These are phyloP conservation scores for Microglena sp. DNA, from an alignment of 139 green algal genomes.

Conservation along the genomic window DNA sequence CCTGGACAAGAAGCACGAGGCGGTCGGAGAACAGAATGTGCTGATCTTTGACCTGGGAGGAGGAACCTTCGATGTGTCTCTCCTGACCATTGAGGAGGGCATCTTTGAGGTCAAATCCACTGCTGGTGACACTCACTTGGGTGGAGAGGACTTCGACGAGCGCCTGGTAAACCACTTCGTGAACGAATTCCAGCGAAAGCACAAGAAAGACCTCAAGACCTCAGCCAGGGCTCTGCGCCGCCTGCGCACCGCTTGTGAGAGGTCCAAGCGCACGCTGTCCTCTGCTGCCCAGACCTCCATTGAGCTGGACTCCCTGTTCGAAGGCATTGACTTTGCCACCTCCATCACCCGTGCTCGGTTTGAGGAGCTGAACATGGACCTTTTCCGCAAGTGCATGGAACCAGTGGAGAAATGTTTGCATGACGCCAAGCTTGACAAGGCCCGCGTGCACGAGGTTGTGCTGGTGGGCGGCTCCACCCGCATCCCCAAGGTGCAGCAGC, in stretches of 20 bases:
- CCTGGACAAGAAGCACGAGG: conserved; percentile 65
- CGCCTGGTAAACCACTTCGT: conserved; percentile 86
- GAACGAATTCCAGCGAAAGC: conserved; percentile 98
- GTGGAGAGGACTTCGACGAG: conserved; percentile 98
- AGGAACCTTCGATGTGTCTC: conserved; percentile 97
- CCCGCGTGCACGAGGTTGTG: conserved; percentile 81
- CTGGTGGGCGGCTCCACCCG: conserved; percentile 92
- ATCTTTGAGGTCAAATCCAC: conserved; percentile 99
- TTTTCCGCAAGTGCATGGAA: conserved; percentile 99
- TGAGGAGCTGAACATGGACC: conserved; percentile 98
- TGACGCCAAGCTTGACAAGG: conserved; percentile 89
- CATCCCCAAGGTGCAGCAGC: conserved; percentile 96
- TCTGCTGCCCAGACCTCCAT: conserved; percentile 81
- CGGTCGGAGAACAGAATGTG: conserved; percentile 66
- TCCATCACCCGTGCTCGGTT: conserved; percentile 93
- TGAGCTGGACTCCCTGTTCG: conserved; percentile 94
- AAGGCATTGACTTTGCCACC: conserved; percentile 96
- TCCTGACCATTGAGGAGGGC: conserved; percentile 97
- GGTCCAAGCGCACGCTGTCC: conserved; percentile 89
- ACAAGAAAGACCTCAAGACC: conserved; percentile 93
- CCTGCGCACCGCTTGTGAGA: conserved; percentile 82
- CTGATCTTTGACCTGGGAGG: conserved; percentile 94
- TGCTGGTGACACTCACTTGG: conserved; percentile 94
- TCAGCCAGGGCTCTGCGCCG: conserved; percentile 42
- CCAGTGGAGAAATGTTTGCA: conserved; percentile 89